Conservation (phyloP, 306 rosid species). For the Senna tora region DNA sequence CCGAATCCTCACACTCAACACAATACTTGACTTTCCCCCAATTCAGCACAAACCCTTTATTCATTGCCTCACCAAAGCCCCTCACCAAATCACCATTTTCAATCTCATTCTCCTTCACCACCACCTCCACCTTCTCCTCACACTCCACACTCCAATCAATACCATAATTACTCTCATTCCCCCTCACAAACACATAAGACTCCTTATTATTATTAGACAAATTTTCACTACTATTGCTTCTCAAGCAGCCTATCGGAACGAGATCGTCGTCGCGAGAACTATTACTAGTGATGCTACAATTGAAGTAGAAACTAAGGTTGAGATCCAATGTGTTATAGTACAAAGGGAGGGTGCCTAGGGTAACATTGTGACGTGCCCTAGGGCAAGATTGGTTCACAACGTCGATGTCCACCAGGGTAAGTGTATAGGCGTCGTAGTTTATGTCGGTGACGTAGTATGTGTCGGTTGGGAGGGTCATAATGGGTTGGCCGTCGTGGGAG, state of each 20-base stretch:
- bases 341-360: slow-evolving; percentile 32
- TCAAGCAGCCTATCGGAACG: slow-evolving; percentile 35
- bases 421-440: slow-evolving; percentile 4
- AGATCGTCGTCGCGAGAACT: too few species aligned
- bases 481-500: not conserved
- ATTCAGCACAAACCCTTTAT: slow-evolving; percentile 49
- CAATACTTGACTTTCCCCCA: slow-evolving; percentile 37
- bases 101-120: slow-evolving; percentile 32
- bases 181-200: slow-evolving; percentile 39
- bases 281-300: slow-evolving; percentile 38
- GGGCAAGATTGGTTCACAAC: slow-evolving; percentile 37
- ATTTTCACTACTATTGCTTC: not conserved
- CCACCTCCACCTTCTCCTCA: slow-evolving; percentile 42
- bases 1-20: slow-evolving; percentile 38
- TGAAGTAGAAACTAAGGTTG: slow-evolving; percentile 52
- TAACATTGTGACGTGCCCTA: slow-evolving; percentile 42
- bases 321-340: slow-evolving; percentile 13
- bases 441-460: slow-evolving; percentile 38
- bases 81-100: slow-evolving; percentile 3
- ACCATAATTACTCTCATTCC: not conserved
- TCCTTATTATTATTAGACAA: not conserved
- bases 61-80: slow-evolving; percentile 46
- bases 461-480: slow-evolving; percentile 27
- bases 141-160: slow-evolving; percentile 23
- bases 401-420: slow-evolving; percentile 50